These are phyloP conservation scores for Hypoxylon sp. DNA, from an alignment of 2,329 filamentous ascomycete genomes.

Conservation along the genomic window DNA sequence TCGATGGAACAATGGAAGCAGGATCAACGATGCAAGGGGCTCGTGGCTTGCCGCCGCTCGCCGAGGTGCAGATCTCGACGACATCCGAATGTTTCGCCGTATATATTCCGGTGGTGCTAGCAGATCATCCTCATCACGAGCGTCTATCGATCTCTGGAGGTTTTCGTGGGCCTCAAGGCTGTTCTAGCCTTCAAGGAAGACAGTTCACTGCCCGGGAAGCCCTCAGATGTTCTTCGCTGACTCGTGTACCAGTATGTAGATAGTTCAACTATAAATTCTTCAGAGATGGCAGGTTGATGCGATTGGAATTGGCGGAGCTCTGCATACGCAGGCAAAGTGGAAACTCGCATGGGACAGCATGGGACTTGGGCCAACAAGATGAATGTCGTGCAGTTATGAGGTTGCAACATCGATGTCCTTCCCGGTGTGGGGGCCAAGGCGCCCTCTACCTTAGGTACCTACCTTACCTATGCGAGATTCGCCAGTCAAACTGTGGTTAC, in stretches of 20 bases:
- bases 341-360: slow-evolving; percentile 35
- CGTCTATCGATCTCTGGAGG: not conserved
- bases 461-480: slow-evolving; percentile 37
- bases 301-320: slow-evolving; percentile 28
- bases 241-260: not conserved
- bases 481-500: slow-evolving; percentile 26
- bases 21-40: slow-evolving; percentile 41
- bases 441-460: slow-evolving; percentile 18
- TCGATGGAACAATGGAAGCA: slow-evolving; percentile 41
- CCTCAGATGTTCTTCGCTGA: not conserved
- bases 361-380: slow-evolving; percentile 30
- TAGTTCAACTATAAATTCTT: not conserved
- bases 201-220: not conserved
- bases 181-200: not conserved
- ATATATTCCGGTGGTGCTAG: slow-evolving; percentile 7
- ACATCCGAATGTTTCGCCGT: slow-evolving; percentile 33
- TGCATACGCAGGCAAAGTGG: slow-evolving; percentile 36
- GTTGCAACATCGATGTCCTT: slow-evolving; percentile 40
- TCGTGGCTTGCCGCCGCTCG: slow-evolving; percentile 41
- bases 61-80: slow-evolving; percentile 39
- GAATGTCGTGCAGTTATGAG: slow-evolving; percentile 14
- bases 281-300: slow-evolving; percentile 11
- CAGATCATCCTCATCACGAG: slow-evolving; percentile 14
- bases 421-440: slow-evolving; percentile 38
- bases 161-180: not conserved